Base-by-base conservation (phyloP, 1,284 basidiomycete species). In the Neonothopanus nambi region DNA sequence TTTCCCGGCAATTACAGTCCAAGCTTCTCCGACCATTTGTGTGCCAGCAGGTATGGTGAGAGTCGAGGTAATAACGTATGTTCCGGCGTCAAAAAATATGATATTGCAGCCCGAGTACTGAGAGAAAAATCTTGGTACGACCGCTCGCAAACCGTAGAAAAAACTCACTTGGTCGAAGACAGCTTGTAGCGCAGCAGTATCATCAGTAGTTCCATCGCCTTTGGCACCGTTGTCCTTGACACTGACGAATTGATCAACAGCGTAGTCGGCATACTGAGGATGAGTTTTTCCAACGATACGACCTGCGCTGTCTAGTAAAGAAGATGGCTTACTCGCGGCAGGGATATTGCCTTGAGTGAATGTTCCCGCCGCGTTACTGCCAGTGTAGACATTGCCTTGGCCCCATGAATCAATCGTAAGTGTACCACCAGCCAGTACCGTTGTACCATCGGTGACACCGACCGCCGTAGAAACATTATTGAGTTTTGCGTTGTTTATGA, bases 181-280 rank as follows among this genome's bases (percentile, higher is more conserved):
- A 6, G 73, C 70, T 60, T 85, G 77, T 21, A 93, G 70, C 3
- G 85, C 85, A 26, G 70, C 73, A 1, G 89, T 91, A 62, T 93
- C 91, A 63, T 93, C 90, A 3, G 87, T 87, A 15, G 65, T 61
- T 9, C 90, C 90, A 62, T 93, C 87, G 50, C 90, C 90, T 57
- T 70, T 78, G 12, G 89, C 90, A 13, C 89, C 90, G 41, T 82
- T 65, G 37, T 78, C 75, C 63, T 80, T 85, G 35, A 89, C 85
- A 60, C 84, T 89, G 54, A 89, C 77, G 63, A 93, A 80, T 63
- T 89, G 83, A 60, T 72, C 74, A 12, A 78, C 68, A 12, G 78
- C 72, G 61, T 84, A 88, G 48, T 74, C 68, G n/a, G 70, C 76
- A 61, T 92, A 92, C 61, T 87, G 86, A 4, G 90, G 90, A 55